phyloP scores from a whole-genome alignment of 495 filamentous ascomycete genomes.

The Penicillium canariense region DNA sequence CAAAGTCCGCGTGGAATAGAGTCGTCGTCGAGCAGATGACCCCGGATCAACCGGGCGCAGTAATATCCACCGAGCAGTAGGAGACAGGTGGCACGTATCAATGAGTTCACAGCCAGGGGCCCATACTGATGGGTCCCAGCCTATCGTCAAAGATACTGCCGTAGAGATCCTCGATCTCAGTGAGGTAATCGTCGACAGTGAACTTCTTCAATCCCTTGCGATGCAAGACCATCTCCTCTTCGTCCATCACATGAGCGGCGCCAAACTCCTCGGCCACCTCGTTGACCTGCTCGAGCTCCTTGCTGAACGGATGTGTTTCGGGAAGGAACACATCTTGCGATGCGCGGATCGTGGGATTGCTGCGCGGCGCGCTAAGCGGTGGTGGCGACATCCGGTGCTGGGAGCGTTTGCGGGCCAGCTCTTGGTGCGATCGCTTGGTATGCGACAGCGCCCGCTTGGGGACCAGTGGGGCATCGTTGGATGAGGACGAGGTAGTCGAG shows the following conservation, averaged over 20 bases:
- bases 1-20: conserved; percentile 8
- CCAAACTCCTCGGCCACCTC: conserved; percentile 85
- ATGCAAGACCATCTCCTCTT: conserved; percentile 66
- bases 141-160: conserved; percentile 49
- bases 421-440: conserved; percentile 74
- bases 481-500: conserved; percentile 44
- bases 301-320: conserved; percentile 50
- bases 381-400: conserved; percentile 49
- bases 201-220: conserved; percentile 71
- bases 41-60: conserved; percentile 26
- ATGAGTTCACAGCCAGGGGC: conserved; percentile 43
- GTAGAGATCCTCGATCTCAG: conserved; percentile 73
- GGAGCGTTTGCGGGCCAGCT: conserved; percentile 65
- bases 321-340: conserved; percentile 45
- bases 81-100: background rate
- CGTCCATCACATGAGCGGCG: conserved; percentile 58
- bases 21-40: conserved; percentile 14
- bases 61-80: background rate
- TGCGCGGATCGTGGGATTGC: conserved; percentile 35
- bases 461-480: conserved; percentile 58
- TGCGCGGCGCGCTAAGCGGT: conserved; percentile 36
- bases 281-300: conserved; percentile 51
- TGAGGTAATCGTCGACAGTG: conserved; percentile 76
- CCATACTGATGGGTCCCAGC: conserved; percentile 35
- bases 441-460: conserved; percentile 78